A percentile compares a stretch with the other conserved stretches of the same genome.
These are phyloP conservation scores for Camellia oleifera DNA, from an alignment of 179 eudicot genomes.

Conservation along the genomic window DNA sequence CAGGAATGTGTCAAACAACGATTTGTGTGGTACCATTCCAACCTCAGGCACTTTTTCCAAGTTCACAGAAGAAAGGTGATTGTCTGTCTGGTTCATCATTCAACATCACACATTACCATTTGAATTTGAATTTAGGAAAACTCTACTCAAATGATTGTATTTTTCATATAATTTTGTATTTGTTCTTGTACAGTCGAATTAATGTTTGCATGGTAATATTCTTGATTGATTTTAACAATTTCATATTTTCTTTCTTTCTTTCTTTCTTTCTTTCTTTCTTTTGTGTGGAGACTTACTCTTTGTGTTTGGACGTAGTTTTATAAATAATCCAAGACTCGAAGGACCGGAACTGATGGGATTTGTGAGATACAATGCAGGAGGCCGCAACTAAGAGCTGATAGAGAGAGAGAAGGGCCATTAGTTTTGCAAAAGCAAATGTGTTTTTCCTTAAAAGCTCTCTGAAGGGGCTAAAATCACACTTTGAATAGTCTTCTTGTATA, in stretches of 20 bases:
- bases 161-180: too few species aligned
- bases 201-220: too few species aligned
- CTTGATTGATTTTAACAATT: too few species aligned
- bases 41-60: conserved; percentile 60
- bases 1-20: conserved; percentile 67
- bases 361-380: conserved; percentile 52
- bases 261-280: too few species aligned
- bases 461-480: background rate
- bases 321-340: conserved; percentile 59
- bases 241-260: too few species aligned
- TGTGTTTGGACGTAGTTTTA: conserved; percentile 41
- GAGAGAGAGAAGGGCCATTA: too few species aligned
- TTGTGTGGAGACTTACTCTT: background rate
- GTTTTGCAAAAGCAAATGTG: too few species aligned
- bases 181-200: too few species aligned
- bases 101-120: too few species aligned
- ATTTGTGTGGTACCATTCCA: conserved; percentile 71
- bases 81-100: background rate
- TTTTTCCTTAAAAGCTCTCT: too few species aligned
- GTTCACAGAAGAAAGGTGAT: conserved; percentile 64
- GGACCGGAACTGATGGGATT: conserved; percentile 75
- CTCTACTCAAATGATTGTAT: background rate
- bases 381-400: conserved; percentile 35
- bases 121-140: background rate
- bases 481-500: background rate